phyloP scores from a whole-genome alignment of 2,329 filamentous ascomycete species.

The Fusarium staphyleae region DNA sequence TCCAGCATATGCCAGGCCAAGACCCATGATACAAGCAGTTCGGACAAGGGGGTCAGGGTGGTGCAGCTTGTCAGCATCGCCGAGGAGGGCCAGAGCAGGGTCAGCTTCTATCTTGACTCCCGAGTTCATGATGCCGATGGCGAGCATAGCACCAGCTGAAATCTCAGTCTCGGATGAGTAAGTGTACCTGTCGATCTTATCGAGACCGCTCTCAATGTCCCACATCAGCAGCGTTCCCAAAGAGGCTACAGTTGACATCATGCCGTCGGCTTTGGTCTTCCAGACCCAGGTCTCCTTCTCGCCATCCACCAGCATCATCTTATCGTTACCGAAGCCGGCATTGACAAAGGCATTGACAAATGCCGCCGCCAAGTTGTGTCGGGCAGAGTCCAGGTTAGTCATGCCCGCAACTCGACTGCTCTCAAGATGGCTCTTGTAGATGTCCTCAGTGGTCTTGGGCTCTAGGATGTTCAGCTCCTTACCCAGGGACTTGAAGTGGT shows the following conservation, averaged over 20 bases:
- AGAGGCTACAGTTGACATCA: constrained; percentile 95
- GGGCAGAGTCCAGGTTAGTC: constrained; percentile 93
- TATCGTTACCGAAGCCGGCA: constrained; percentile 92
- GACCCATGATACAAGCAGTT: constrained; percentile 91
- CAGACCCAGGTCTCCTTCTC: constrained; percentile 95
- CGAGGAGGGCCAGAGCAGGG: constrained; percentile 85
- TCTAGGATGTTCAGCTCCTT: constrained; percentile 98
- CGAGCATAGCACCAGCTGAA: constrained; percentile 88
- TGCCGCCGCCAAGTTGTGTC: constrained; percentile 92
- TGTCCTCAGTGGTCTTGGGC: constrained; percentile 96
- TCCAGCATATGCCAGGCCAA: constrained; percentile 92
- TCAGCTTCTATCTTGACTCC: constrained; percentile 90
- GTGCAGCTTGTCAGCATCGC: constrained; percentile 79
- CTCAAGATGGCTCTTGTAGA: constrained; percentile 98
- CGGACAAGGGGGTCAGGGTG: constrained; percentile 79
- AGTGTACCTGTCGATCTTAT: constrained; percentile 94
- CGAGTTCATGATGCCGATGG: constrained; percentile 94
- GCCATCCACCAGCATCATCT: constrained; percentile 93
- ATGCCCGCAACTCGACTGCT: constrained; percentile 91
- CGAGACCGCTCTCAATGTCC: constrained; percentile 90
- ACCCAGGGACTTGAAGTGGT: constrained; percentile 91
- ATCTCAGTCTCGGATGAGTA: constrained; percentile 82
- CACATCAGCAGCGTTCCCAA: constrained; percentile 90
- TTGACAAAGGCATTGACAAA: constrained; percentile 99
- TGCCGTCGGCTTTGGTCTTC: constrained; percentile 98